Conservation (phyloP, 257 asterid species). For the Petunia axillaris region DNA sequence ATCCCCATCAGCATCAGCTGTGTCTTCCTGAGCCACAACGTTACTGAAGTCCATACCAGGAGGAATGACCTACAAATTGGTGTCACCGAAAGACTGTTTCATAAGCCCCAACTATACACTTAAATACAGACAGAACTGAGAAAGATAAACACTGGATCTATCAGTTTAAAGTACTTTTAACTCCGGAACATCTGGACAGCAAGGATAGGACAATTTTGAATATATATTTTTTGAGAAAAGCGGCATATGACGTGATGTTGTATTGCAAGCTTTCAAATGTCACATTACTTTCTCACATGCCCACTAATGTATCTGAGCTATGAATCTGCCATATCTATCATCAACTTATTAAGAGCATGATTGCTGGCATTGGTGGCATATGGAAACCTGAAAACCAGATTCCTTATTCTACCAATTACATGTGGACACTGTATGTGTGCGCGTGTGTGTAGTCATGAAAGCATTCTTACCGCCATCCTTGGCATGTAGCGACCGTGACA, state of each 20-base stretch:
- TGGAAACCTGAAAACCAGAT: background rate
- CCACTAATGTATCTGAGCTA: background rate
- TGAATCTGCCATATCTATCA: background rate
- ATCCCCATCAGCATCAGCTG: slow-evolving; percentile 62
- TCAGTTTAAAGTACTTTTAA: background rate
- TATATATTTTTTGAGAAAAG: background rate
- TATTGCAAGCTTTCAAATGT: background rate
- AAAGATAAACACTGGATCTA: background rate
- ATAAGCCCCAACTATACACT: background rate
- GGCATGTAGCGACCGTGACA: slow-evolving; percentile 91
- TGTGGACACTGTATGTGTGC: background rate
- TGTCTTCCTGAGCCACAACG: slow-evolving; percentile 69
- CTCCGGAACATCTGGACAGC: background rate
- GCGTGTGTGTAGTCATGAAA: background rate
- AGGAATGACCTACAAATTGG: slow-evolving; percentile 63
- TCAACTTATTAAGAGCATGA: background rate
- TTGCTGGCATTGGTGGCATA: background rate
- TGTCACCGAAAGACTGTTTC: background rate
- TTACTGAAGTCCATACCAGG: slow-evolving; percentile 93
- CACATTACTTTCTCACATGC: background rate
- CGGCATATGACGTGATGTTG: background rate
- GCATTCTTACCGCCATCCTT: slow-evolving; percentile 72
- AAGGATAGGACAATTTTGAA: background rate
- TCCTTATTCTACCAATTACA: background rate
- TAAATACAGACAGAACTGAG: background rate